Percentiles rank a stretch among this genome's conserved stretches.
These are phyloP conservation scores for Chlorokybus atmophyticus DNA, from an alignment of 139 green algal species.

Conservation along the genomic window DNA sequence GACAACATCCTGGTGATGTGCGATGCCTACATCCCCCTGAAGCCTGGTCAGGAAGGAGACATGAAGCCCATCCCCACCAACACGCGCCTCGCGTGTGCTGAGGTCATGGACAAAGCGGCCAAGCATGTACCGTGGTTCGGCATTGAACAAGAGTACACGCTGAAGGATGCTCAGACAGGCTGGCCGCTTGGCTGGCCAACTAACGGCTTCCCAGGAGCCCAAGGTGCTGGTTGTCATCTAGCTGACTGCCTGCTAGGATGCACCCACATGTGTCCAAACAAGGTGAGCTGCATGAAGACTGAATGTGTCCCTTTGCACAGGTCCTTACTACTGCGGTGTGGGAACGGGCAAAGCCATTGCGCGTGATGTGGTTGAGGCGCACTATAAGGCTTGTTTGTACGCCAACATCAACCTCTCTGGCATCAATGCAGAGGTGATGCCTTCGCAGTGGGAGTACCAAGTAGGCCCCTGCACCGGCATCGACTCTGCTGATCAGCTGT, in stretches of 20 bases:
- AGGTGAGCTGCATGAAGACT: no score
- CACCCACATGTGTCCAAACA: no score
- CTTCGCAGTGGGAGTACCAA: slow-evolving; percentile 85
- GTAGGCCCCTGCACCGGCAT: slow-evolving; percentile 86
- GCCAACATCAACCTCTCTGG: slow-evolving; percentile 85
- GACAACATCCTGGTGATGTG: slow-evolving; percentile 64
- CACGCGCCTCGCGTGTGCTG: no score
- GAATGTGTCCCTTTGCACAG: no score
- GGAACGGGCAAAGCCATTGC: slow-evolving; percentile 65
- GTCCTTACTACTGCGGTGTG: slow-evolving; percentile 95
- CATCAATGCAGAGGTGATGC: slow-evolving; percentile 96
- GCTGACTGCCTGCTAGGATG: no score
- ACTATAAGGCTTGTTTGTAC: slow-evolving; percentile 88
- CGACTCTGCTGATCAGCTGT: slow-evolving; percentile 76
- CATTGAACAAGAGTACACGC: slow-evolving; percentile 95
- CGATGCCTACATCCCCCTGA: not conserved
- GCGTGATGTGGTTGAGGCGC: slow-evolving; percentile 84
- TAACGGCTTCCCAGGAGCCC: slow-evolving; percentile 17
- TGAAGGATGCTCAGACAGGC: slow-evolving; percentile 81
- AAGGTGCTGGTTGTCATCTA: no score
- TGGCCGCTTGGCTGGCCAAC: slow-evolving; percentile 77
- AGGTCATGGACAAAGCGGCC: no score
- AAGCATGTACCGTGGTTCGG: slow-evolving; percentile 66
- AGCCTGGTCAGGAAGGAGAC: not conserved
- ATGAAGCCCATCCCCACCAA: not conserved